Percentiles rank a stretch among this genome's conserved stretches.
Evolutionary conservation across 75 land plant species (phyloP).

Genomic region (Pinus tabuliformis): DNA sequence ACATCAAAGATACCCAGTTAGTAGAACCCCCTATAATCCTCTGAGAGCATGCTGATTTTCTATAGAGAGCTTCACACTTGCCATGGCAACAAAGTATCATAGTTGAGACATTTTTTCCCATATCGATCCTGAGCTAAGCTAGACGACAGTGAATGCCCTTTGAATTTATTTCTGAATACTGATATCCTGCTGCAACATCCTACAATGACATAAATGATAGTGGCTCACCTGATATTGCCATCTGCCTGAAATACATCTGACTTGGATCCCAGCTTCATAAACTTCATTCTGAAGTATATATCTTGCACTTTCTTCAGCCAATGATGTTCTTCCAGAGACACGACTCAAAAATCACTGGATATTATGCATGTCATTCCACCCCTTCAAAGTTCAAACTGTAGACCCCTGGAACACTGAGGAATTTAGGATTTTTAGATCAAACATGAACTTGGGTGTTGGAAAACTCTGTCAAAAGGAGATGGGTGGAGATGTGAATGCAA

Average conservation of each 20-base stretch:
- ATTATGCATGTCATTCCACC: too few relatives aligned
- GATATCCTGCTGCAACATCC: background rate
- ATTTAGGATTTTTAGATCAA: constrained; percentile 3
- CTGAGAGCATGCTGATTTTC: background rate
- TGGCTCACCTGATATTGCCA: constrained; percentile 42
- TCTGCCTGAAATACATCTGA: constrained; percentile 38
- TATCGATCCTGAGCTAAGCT: background rate
- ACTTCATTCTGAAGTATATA: constrained; percentile 36
- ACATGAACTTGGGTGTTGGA: background rate
- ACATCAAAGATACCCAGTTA: background rate
- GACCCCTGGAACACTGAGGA: background rate
- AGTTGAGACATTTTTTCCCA: background rate
- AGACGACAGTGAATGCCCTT: background rate
- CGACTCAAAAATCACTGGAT: background rate
- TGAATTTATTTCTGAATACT: background rate
- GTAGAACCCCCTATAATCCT: background rate
- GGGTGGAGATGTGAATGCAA: background rate
- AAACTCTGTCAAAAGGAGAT: background rate
- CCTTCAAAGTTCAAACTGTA: background rate
- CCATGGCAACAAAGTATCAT: background rate
- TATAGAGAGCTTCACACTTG: background rate
- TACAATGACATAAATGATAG: background rate
- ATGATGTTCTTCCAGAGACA: background rate
- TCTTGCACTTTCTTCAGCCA: background rate
- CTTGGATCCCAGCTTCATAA: constrained; percentile 54